These are phyloP conservation scores for Cadophora malorum DNA, from an alignment of 2,329 filamentous ascomycete genomes.

Conservation along the genomic window DNA sequence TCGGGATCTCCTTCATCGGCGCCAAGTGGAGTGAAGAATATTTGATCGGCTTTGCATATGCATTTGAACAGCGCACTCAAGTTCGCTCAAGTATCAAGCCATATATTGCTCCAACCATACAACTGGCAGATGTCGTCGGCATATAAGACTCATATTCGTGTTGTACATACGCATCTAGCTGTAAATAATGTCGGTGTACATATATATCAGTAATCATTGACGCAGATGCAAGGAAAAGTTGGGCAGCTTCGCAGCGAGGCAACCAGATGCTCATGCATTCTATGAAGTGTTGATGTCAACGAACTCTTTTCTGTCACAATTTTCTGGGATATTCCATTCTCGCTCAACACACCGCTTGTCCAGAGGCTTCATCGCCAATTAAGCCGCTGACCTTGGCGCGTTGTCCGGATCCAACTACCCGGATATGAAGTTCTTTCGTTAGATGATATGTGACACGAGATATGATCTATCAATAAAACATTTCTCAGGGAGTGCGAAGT, in stretches of 20 bases:
- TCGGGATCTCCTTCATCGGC: slow-evolving; percentile 70
- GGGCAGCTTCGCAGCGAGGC: background rate
- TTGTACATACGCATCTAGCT: background rate
- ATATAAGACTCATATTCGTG: background rate
- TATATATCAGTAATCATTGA: background rate
- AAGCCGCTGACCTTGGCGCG: too few relatives aligned
- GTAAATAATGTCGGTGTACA: background rate
- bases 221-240: background rate
- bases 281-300: background rate
- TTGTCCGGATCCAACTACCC: background rate
- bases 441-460: background rate
- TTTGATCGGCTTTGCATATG: slow-evolving; percentile 70
- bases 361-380: too few relatives aligned
- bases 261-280: background rate
- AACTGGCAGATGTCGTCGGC: slow-evolving; percentile 27
- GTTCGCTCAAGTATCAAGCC: slow-evolving; percentile 55
- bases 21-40: slow-evolving; percentile 64
- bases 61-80: slow-evolving; percentile 60
- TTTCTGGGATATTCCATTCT: too few relatives aligned
- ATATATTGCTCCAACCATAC: slow-evolving; percentile 43
- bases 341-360: too few relatives aligned
- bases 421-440: background rate
- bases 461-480: too few relatives aligned
- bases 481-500: background rate
- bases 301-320: background rate